Evolutionary conservation across 2,329 filamentous ascomycete species (phyloP), one percentile per base, ranked within the genome.

Genomic region (Pestalotiopsis sp.): DNA sequence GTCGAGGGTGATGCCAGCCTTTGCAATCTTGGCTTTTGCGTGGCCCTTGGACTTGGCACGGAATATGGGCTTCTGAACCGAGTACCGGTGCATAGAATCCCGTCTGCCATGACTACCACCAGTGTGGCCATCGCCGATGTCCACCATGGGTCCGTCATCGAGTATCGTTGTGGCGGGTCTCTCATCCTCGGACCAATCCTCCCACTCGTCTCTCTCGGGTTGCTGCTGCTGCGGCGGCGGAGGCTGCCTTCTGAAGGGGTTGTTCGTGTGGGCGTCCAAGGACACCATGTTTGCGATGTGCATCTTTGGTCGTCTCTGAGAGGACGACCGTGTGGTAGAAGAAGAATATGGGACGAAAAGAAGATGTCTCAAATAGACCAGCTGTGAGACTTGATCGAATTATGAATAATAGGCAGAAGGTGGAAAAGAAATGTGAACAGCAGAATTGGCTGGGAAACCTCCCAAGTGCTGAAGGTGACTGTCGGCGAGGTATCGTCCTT

Each of bases 1-100:
- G 71, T 93, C 89, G 23, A 94, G 78, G 71, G 84, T 90, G 75
- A 93, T 92, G 13, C 90, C 90, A 9, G 87, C 87, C 79, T 86
- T 84, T 67, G 85, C 83, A 77, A 90, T 88, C 75, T 90, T 84
- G 25, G 85, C 84, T 27, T 69, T 69, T 38, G 67, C 62, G 31
- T 65, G 68, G n/a, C 65, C 60, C 39, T 64, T 69, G n/a, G 68
- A 69, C 38, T 67, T 69, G 36, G 66, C 60, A 6, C 68, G 55
- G n/a, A 65, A 65, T 49, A 61, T 41, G 38, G 62, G 65, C 41
- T 31, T 59, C 25, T 81, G 79, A 2, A 78, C 74, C 1, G 85
- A 83, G 31, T 79, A 72, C 64, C 82, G 74, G 59, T 71, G 68
- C 55, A 67, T 67, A 38, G 71, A 63, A 58, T 69, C 68, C 39